Base-by-base conservation (phyloP, 352 stramenopile genomes). In the Pythium pyrilobum region DNA sequence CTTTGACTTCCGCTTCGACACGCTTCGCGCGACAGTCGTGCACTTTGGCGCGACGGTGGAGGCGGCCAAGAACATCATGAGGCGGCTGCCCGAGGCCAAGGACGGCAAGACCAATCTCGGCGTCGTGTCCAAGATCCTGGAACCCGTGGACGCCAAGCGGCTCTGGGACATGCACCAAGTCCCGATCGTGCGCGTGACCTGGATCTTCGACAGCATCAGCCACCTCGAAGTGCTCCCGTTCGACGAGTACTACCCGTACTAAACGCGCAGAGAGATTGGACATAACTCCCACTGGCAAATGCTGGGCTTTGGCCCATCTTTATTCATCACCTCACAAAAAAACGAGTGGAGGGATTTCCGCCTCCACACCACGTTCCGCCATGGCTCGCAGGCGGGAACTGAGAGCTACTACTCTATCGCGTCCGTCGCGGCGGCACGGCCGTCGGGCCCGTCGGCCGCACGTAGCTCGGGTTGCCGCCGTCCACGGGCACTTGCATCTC, bases 401-500 rank as follows among this genome's bases (percentile, higher is more conserved):
- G n/a, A n/a, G 37, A 18, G 37, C 37, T 43, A 4, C 23, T 43
- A 43, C 50, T 60, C 51, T 62, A 67, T 58, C 52, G 59, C 52
- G 52, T 62, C 34, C 52, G 59, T 58, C 52, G 36, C 33, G 52
- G 52, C 29, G 59, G 40, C 15, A 53, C 41, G 4, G 47, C n/a
- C 23, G 48, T 13, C 16, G 33, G 43, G 23, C 40, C 27, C 20
- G 48, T 59, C 7, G 59, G 59, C 28, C 37, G 34, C 18, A 62
- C 52, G 49, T 67, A 67, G 33, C 38, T 53, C 38, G 59, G 59
- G 48, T 67, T 79, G 29, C 70, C 69, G 45, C 69, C 70, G 49
- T 91, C 76, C 52, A 95, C 85, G 0, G 85, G 85, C 54, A 95
- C 85, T 47, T 95, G 85, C 85, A 95, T 95, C 67, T 95, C 85